A percentile compares a stretch with the other conserved stretches of the same genome.
Evolutionary conservation across 495 filamentous ascomycete species (phyloP).

Genomic region (Annulohypoxylon nitens): DNA sequence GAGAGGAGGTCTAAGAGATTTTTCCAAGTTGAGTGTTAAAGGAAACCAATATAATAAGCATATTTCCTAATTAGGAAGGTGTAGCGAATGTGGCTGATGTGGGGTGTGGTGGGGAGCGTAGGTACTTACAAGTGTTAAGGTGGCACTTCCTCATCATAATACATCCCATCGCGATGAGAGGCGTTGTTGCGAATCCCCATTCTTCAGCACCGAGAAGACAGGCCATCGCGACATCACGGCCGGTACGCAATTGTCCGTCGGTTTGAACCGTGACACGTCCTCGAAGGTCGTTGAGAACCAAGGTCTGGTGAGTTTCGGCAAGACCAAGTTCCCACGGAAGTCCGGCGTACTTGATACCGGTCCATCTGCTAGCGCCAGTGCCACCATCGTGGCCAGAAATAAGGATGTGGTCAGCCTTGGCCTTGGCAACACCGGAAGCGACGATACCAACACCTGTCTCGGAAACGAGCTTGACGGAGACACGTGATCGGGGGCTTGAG

Average conservation of each 20-base stretch:
- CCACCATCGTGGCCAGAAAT: slow-evolving; percentile 99
- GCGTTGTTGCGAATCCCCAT: slow-evolving; percentile 98
- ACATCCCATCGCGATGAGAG: slow-evolving; percentile 97
- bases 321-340: slow-evolving; percentile 98
- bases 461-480: slow-evolving; percentile 99
- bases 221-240: slow-evolving; percentile 95
- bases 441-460: slow-evolving; percentile 99
- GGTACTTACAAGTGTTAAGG: slow-evolving; percentile 2
- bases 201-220: slow-evolving; percentile 97
- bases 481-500: slow-evolving; percentile 91
- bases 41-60: no score
- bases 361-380: slow-evolving; percentile 98
- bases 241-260: slow-evolving; percentile 94
- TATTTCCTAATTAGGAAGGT: no score
- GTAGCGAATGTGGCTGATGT: no score
- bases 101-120: no score
- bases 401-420: slow-evolving; percentile 97
- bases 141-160: slow-evolving; percentile 91
- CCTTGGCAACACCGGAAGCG: slow-evolving; percentile 97
- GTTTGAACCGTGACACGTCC: slow-evolving; percentile 98
- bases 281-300: slow-evolving; percentile 98
- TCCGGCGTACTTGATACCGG: slow-evolving; percentile 99
- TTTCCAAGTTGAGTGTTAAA: no score
- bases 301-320: slow-evolving; percentile 97
- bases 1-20: no score